phyloP scores from a whole-genome alignment of 2,329 filamentous ascomycete genomes.

The Colletotrichum gigasporum region DNA sequence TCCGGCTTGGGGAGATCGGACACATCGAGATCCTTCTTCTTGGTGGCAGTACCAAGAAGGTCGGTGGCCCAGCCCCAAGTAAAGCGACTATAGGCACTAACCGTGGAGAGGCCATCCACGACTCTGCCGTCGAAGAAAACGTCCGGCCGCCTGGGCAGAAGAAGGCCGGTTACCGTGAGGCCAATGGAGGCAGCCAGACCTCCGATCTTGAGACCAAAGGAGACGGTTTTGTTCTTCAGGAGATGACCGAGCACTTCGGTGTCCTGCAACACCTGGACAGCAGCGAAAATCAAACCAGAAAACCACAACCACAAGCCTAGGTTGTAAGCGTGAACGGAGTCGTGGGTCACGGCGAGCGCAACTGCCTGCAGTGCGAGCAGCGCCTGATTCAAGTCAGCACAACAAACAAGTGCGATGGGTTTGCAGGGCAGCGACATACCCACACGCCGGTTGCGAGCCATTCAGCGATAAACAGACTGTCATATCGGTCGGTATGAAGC shows the following conservation, averaged over 20 bases:
- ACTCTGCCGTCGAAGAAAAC: slow-evolving; percentile 67
- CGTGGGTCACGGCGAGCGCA: slow-evolving; percentile 57
- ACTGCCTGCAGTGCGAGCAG: slow-evolving; percentile 62
- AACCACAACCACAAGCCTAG: slow-evolving; percentile 62
- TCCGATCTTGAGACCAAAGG: slow-evolving; percentile 56
- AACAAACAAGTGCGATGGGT: not conserved
- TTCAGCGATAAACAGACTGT: slow-evolving; percentile 58
- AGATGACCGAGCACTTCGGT: slow-evolving; percentile 46
- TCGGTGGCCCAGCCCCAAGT: slow-evolving; percentile 72
- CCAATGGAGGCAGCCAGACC: slow-evolving; percentile 56
- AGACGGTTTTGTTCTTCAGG: slow-evolving; percentile 41
- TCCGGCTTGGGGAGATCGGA: slow-evolving; percentile 70
- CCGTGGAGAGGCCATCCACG: slow-evolving; percentile 72
- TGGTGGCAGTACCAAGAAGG: slow-evolving; percentile 63
- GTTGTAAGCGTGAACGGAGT: slow-evolving; percentile 61
- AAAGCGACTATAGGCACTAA: slow-evolving; percentile 67
- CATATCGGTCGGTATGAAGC: slow-evolving; percentile 22
- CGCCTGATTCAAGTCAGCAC: slow-evolving; percentile 9
- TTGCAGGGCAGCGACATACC: slow-evolving; percentile 67
- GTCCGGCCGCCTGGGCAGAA: slow-evolving; percentile 73
- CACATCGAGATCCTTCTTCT: slow-evolving; percentile 69
- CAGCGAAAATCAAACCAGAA: slow-evolving; percentile 55
- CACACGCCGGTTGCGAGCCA: slow-evolving; percentile 70
- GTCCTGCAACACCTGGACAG: slow-evolving; percentile 56
- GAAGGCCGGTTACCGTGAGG: slow-evolving; percentile 59